These are phyloP conservation scores for Plasmodium gonderi DNA, from an alignment of 169 alveolate genomes.

Conservation along the genomic window DNA sequence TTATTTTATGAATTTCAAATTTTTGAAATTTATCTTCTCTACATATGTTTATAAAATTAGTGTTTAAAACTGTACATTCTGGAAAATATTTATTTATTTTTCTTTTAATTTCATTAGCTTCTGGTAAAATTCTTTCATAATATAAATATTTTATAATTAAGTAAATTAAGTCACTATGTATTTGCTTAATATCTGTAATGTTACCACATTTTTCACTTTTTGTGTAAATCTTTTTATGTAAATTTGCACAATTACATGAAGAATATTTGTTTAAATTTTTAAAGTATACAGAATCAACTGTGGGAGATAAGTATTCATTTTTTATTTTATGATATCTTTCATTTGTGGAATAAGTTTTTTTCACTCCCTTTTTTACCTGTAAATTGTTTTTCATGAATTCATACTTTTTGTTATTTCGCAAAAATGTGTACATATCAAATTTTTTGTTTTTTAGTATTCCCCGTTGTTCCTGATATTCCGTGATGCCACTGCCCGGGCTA, in stretches of 20 bases:
- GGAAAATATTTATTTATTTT: slow-evolving; percentile 66
- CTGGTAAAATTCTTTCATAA: slow-evolving; percentile 65
- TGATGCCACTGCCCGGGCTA: not conserved
- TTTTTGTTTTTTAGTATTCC: not conserved
- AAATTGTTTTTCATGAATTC: slow-evolving; percentile 10
- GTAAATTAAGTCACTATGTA: slow-evolving; percentile 56
- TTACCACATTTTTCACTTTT: not conserved
- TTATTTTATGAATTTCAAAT: slow-evolving; percentile 7
- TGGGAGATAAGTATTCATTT: not conserved
- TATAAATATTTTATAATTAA: slow-evolving; percentile 50
- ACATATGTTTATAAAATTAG: slow-evolving; percentile 52
- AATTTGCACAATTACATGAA: slow-evolving; percentile 37
- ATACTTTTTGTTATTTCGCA: not conserved
- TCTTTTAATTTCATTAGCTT: slow-evolving; percentile 67
- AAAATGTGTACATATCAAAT: slow-evolving; percentile 4
- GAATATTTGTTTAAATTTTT: slow-evolving; percentile 5
- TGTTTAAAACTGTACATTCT: slow-evolving; percentile 32
- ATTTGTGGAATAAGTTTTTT: slow-evolving; percentile 4
- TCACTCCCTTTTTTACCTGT: slow-evolving; percentile 24
- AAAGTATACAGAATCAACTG: slow-evolving; percentile 1
- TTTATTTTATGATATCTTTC: slow-evolving; percentile 42
- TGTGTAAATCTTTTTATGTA: slow-evolving; percentile 13
- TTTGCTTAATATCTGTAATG: slow-evolving; percentile 26
- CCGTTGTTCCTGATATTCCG: not conserved
- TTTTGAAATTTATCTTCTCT: slow-evolving; percentile 18